phyloP scores from a whole-genome alignment of 139 green algal species.

The Limnomonas spitsbergensis region DNA sequence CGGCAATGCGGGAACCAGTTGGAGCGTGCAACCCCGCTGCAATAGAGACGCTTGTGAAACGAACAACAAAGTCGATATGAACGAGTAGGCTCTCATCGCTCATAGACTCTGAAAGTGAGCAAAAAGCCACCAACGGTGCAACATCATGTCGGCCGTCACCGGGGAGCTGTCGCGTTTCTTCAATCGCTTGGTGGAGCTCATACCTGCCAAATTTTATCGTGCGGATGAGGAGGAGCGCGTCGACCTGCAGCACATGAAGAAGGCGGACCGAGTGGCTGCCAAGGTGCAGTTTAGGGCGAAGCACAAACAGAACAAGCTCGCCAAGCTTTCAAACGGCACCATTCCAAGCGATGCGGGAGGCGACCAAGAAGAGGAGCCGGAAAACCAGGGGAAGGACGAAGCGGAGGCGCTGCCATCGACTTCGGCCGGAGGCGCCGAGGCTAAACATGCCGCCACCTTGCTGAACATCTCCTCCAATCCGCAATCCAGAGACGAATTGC shows the following conservation, averaged over 20 bases:
- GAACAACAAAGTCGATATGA: no score
- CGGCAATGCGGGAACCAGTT: no score
- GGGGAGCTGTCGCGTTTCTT: conserved; percentile 53
- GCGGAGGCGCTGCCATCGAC: not conserved
- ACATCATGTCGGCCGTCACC: not conserved
- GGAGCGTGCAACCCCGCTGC: no score
- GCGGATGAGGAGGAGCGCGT: conserved; percentile 26
- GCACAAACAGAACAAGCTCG: conserved; percentile 56
- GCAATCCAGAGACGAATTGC: conserved; percentile 47
- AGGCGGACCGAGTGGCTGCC: conserved; percentile 48
- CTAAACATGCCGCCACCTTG: not conserved
- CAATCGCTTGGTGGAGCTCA: conserved; percentile 64
- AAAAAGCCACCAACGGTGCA: no score
- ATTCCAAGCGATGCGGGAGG: conserved; percentile 37
- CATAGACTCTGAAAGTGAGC: no score
- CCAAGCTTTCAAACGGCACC: conserved; percentile 61
- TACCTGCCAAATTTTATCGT: conserved; percentile 65
- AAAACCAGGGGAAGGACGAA: not conserved
- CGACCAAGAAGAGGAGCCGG: not conserved
- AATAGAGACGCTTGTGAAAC: no score
- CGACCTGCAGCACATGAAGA: conserved; percentile 50
- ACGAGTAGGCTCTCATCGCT: no score
- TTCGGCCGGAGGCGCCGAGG: not conserved
- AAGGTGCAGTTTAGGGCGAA: conserved; percentile 56
- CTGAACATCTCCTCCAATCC: not conserved